phyloP scores from a whole-genome alignment of 805 yeast species.

The Barnettozyma sucrosica region DNA sequence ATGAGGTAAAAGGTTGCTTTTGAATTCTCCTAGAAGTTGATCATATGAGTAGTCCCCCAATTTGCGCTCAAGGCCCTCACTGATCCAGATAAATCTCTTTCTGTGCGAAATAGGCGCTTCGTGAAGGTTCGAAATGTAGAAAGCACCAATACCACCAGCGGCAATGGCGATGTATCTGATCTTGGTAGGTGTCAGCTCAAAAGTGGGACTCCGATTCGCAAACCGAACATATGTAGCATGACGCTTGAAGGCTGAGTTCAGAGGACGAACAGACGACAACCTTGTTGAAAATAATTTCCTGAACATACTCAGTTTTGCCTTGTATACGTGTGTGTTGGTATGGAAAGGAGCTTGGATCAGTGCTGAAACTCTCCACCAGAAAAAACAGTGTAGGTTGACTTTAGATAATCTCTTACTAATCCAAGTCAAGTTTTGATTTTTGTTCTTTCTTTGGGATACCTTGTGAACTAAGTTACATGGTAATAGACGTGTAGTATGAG shows the following conservation, averaged over 20 bases:
- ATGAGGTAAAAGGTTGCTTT: slow-evolving; percentile 50
- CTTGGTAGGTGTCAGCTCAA: slow-evolving; percentile 17
- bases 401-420: background rate
- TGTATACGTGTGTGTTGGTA: background rate
- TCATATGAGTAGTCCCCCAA: slow-evolving; percentile 62
- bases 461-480: too few species aligned
- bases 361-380: too few species aligned
- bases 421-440: background rate
- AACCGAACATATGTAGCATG: slow-evolving; percentile 6
- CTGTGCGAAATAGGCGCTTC: slow-evolving; percentile 80
- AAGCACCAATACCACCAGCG: slow-evolving; percentile 28
- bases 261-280: background rate
- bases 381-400: background rate
- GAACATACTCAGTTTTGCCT: background rate
- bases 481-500: background rate
- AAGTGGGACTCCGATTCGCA: slow-evolving; percentile 2
- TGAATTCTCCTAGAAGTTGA: slow-evolving; percentile 52
- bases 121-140: slow-evolving; percentile 53
- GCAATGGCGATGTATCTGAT: slow-evolving; percentile 13
- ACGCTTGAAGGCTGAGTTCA: background rate
- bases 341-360: background rate
- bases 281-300: background rate
- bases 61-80: slow-evolving; percentile 53
- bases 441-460: too few species aligned
- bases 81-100: slow-evolving; percentile 63